Conservation (phyloP, 495 filamentous ascomycete species). For the Astrocystis sublimbata region DNA sequence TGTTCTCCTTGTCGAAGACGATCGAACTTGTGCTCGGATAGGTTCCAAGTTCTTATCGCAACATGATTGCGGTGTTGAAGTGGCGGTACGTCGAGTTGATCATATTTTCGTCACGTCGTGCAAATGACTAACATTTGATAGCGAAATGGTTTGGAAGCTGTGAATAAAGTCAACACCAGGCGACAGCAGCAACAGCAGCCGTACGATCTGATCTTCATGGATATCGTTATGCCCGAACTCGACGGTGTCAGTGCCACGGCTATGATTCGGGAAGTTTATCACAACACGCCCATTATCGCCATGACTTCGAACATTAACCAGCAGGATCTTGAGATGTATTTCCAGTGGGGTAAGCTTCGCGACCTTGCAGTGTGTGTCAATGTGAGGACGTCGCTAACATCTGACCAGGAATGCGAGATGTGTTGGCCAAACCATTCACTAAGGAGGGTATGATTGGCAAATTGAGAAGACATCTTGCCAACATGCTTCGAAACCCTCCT, state of each 20-base stretch:
- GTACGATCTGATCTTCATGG: slow-evolving; percentile 96
- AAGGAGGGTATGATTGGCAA: slow-evolving; percentile 90
- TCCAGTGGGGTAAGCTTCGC: slow-evolving; percentile 80
- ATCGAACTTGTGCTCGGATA: slow-evolving; percentile 89
- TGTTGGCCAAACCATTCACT: slow-evolving; percentile 95
- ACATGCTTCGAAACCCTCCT: slow-evolving; percentile 60
- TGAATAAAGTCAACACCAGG: slow-evolving; percentile 82
- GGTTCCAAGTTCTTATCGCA: slow-evolving; percentile 91
- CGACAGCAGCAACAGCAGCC: slow-evolving; percentile 58
- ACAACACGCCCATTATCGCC: slow-evolving; percentile 84
- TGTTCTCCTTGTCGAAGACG: slow-evolving; percentile 93
- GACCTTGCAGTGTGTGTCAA: slow-evolving; percentile 5
- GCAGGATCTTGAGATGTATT: slow-evolving; percentile 96
- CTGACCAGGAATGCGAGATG: slow-evolving; percentile 91
- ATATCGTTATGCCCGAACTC: slow-evolving; percentile 97
- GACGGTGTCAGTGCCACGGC: slow-evolving; percentile 95
- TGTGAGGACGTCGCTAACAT: slow-evolving; percentile 21
- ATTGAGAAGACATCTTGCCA: slow-evolving; percentile 83
- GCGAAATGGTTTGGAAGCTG: slow-evolving; percentile 89
- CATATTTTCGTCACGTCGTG: not conserved
- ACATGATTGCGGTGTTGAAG: slow-evolving; percentile 86
- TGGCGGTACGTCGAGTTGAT: slow-evolving; percentile 66
- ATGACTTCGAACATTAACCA: slow-evolving; percentile 99
- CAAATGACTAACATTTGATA: slow-evolving; percentile 44
- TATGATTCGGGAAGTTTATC: slow-evolving; percentile 86